Base-by-base conservation (phyloP, 345 rosid genomes). In the Durio zibethinus region DNA sequence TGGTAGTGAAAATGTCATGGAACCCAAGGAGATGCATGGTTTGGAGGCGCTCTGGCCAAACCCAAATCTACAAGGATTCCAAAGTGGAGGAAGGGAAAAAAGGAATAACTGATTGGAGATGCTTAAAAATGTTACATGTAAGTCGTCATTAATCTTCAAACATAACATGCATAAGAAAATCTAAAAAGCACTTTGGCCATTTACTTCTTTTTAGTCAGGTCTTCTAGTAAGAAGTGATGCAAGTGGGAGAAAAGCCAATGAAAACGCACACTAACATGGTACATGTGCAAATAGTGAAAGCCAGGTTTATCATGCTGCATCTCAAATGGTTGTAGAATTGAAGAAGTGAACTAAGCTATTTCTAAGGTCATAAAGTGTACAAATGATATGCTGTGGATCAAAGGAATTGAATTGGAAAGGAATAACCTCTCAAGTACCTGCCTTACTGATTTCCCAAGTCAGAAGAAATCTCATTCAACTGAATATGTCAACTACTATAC, bases 21-120 rank as follows among this genome's bases (percentile, higher is more conserved):
- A 79, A 86, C 4, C 94, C 94, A 36, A 92, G 92, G 59, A 91
- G 88, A 83, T 94, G 94, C 92, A 94, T 88, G 36, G 89, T 91
- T 61, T 88, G 92, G 69, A 94, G 88, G 69, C 97, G 90, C 79
- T 94, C 96, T 18, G 93, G 98, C 97, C 97, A 92, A 79, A 92
- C 96, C 97, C 97, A 94, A 86, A 92, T 91, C 96, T 90, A 63
- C 38, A 68, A 62, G 65, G 64, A 52, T 40, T 8, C 25, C 29
- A 60, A 61, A 36, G 7, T 33, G 18, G 16, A 42, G 4, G 27
- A 40, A 67, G 25, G 15, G 18, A 25, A 45, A 45, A 20, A 60
- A 33, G 72, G 25, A 74, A 54, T 7, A 60, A 54, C 65, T 21
- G 38, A 71, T 54, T 0, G 27, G 16, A 29, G 57, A 78, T 21